phyloP scores from a whole-genome alignment of 306 rosid genomes.

The Amphicarpaea edgeworthii region DNA sequence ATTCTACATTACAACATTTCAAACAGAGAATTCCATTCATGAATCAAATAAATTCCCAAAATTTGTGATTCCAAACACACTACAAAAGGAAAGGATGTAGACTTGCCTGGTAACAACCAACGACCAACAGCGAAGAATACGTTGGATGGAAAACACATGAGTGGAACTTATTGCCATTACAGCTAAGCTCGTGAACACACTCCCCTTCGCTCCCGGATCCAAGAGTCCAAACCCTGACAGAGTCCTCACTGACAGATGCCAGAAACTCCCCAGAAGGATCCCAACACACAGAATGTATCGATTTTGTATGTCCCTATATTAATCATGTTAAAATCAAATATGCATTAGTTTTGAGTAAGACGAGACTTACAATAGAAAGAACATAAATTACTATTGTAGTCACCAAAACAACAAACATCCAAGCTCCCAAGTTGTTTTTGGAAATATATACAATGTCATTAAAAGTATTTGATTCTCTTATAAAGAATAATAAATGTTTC shows the following conservation, averaged over 20 bases:
- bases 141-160: constrained; percentile 94
- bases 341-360: not conserved
- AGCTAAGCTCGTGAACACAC: constrained; percentile 88
- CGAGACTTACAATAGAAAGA: constrained; percentile 20
- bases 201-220: constrained; percentile 88
- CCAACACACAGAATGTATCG: constrained; percentile 88
- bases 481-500: constrained; percentile 14
- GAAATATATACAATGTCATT: not conserved
- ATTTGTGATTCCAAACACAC: not conserved
- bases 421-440: not conserved
- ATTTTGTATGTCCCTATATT: constrained; percentile 87
- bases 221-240: constrained; percentile 92
- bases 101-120: constrained; percentile 97
- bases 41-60: not conserved
- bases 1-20: not conserved
- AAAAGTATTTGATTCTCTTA: constrained; percentile 7
- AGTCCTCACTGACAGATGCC: constrained; percentile 97
- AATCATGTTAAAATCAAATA: constrained; percentile 46
- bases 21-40: constrained; percentile 18
- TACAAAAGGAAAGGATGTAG: not conserved
- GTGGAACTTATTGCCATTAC: constrained; percentile 85
- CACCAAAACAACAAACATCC: constrained; percentile 1
- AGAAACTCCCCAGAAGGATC: constrained; percentile 88
- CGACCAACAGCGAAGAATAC: constrained; percentile 76
- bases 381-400: not conserved